Conservation (phyloP, 2,329 filamentous ascomycete genomes). For the Trichoderma sp. region DNA sequence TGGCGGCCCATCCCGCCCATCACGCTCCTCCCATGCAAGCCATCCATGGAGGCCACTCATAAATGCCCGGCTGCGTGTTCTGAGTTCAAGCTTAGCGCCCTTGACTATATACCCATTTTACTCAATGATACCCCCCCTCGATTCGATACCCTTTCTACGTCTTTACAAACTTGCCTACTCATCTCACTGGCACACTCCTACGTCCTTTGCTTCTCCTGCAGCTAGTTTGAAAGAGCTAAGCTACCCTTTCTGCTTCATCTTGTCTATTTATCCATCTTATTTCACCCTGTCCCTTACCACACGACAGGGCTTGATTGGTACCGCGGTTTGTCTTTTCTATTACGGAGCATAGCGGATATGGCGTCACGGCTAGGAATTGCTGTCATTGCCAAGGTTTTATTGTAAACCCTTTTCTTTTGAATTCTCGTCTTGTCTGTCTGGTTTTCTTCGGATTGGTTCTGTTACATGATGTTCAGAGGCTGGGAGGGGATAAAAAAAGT, state of each 20-base stretch:
- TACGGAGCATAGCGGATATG: conserved; percentile 41
- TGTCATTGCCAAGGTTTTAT: conserved; percentile 22
- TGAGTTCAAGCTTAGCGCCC: neutral
- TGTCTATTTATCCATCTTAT: conserved; percentile 24
- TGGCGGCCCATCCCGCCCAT: conserved; percentile 32
- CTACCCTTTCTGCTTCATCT: conserved; percentile 22
- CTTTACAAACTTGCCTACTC: neutral
- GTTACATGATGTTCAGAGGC: neutral
- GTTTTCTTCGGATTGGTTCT: conserved; percentile 1
- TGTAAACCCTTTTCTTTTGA: conserved; percentile 2
- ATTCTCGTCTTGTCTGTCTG: neutral
- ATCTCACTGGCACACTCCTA: neutral
- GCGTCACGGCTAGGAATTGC: conserved; percentile 34
- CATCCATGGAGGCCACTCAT: conserved; percentile 54
- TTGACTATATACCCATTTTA: conserved; percentile 21
- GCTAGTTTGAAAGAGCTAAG: conserved; percentile 1
- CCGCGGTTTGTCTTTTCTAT: conserved; percentile 10
- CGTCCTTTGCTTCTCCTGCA: conserved; percentile 16
- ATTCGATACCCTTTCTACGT: conserved; percentile 19
- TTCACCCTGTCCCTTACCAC: neutral
- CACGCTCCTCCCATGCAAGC: conserved; percentile 41
- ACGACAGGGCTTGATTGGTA: conserved; percentile 22
- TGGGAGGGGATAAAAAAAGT: conserved; percentile 15
- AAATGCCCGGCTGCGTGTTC: conserved; percentile 26
- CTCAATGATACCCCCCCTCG: conserved; percentile 30